phyloP scores from a whole-genome alignment of 2,329 filamentous ascomycete species.

The Aspergillus hiratsukae region DNA sequence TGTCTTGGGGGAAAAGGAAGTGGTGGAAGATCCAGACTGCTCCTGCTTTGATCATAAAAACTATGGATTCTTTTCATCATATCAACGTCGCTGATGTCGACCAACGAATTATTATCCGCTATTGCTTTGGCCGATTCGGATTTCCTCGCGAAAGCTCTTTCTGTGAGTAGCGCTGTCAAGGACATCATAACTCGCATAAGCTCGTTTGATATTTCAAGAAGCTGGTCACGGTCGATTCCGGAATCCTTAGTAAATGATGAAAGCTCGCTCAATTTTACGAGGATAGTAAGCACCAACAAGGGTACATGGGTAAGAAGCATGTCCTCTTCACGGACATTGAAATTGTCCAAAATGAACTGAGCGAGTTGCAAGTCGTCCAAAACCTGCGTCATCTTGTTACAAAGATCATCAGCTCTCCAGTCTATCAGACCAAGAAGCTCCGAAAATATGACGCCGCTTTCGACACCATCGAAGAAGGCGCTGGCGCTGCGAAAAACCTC shows the following conservation, averaged over 20 bases:
- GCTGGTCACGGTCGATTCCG: constrained; percentile 11
- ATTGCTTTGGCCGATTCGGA: constrained; percentile 19
- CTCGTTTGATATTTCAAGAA: constrained; percentile 18
- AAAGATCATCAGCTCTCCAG: constrained; percentile 49
- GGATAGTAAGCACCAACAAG: constrained; percentile 63
- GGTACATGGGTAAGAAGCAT: constrained; percentile 87
- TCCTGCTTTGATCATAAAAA: constrained; percentile 68
- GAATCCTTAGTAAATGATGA: constrained; percentile 14
- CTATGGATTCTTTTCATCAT: constrained; percentile 57
- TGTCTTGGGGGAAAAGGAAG: constrained; percentile 56
- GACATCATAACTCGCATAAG: constrained; percentile 28
- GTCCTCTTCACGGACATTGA: constrained; percentile 93
- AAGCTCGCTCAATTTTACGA: constrained; percentile 43
- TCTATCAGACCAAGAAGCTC: constrained; percentile 67
- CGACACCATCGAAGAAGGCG: constrained; percentile 95
- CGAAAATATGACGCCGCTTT: constrained; percentile 87
- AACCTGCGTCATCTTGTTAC: constrained; percentile 44
- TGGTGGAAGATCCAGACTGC: constrained; percentile 59
- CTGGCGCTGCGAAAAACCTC: constrained; percentile 91
- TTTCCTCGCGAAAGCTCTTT: constrained; percentile 48
- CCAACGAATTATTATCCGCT: constrained; percentile 7
- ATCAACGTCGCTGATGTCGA: constrained; percentile 28
- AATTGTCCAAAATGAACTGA: constrained; percentile 76
- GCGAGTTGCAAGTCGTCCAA: constrained; percentile 66
- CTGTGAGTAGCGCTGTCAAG: constrained; percentile 43